Base-by-base conservation (phyloP, 768 basidiomycete genomes). In the Mycena latifolia region DNA sequence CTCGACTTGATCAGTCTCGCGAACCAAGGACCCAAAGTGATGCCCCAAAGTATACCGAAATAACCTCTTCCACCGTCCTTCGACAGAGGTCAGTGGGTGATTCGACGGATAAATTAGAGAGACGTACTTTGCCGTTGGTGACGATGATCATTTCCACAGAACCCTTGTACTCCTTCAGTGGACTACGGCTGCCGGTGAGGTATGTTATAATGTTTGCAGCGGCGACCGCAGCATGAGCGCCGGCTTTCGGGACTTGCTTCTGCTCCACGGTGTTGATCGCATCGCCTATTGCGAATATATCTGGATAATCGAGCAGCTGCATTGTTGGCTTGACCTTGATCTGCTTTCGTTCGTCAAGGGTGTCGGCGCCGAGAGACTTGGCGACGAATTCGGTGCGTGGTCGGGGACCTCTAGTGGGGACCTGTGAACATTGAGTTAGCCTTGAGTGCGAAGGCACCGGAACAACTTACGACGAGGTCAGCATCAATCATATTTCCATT, bases 231-330 rank as follows among this genome's bases (percentile, higher is more conserved):
- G 73, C 76, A 50, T 90, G 89, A 3, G 75, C 78, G 2, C 46
- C 48, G 3, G 79, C 79, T 71, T 91, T 91, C 22, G 68, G 69
- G n/a, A 77, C 66, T 55, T 80, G 88, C 71, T 90, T 89, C 70
- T 86, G 85, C 72, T 89, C 89, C 0, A 71, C 60, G 74, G 80
- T 83, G 51, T 88, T 85, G 60, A 85, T 81, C 57, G 86, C 80
- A 69, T 91, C 90, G 2, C 89, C 89, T 5, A 78, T 73, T 0
- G 88, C 89, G 67, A 88, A 90, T 25, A 91, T 83, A 55, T 78
- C 77, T 11, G 31, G 11, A 5, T 11, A 33, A 0, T 82, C 73
- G 71, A 65, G 72, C 5, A 91, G 72, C 72, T 89, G 86, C 22
- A 90, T 77, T 15, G 84, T 87, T 2, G 83, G 76, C 31, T 75